Evolutionary conservation across 1,284 basidiomycete genomes (phyloP).

Genomic region (Ganoderma lingzhi): DNA sequence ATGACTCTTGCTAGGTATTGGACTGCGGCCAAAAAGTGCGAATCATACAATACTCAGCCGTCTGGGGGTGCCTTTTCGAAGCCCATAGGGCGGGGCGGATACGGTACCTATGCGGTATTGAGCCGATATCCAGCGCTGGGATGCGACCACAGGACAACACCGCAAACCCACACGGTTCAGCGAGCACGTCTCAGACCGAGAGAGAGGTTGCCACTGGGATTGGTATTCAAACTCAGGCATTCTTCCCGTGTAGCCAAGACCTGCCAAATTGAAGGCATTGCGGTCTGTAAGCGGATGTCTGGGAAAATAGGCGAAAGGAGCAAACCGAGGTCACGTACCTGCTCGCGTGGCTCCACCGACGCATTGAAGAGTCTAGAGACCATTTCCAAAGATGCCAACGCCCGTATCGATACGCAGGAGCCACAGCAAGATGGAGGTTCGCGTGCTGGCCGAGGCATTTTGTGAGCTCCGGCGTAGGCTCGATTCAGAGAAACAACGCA

Average conservation of each 20-base stretch:
- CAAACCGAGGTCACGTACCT: not conserved
- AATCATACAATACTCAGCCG: not conserved
- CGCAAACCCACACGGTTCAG: not conserved
- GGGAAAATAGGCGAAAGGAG: not conserved
- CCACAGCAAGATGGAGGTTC: not conserved
- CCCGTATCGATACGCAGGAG: not conserved
- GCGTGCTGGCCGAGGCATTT: conserved; percentile 1
- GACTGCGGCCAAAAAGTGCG: not conserved
- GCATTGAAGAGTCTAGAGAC: not conserved
- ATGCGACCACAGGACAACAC: not conserved
- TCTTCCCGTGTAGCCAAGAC: not conserved
- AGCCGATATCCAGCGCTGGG: not conserved
- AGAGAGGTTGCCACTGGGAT: not conserved
- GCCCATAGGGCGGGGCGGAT: too few relatives aligned
- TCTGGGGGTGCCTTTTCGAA: not conserved
- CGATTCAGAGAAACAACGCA: not conserved
- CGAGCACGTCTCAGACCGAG: not conserved
- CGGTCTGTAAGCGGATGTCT: not conserved
- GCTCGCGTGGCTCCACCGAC: not conserved
- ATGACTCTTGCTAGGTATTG: not conserved
- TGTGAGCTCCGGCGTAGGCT: conserved; percentile 3
- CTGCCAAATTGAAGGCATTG: not conserved
- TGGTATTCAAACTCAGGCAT: not conserved
- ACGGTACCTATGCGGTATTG: not conserved
- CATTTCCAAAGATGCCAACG: not conserved